Evolutionary conservation across 2,329 filamentous ascomycete species (phyloP), one percentile per base, ranked within the genome.

Genomic region (Zymoseptoria brevis): DNA sequence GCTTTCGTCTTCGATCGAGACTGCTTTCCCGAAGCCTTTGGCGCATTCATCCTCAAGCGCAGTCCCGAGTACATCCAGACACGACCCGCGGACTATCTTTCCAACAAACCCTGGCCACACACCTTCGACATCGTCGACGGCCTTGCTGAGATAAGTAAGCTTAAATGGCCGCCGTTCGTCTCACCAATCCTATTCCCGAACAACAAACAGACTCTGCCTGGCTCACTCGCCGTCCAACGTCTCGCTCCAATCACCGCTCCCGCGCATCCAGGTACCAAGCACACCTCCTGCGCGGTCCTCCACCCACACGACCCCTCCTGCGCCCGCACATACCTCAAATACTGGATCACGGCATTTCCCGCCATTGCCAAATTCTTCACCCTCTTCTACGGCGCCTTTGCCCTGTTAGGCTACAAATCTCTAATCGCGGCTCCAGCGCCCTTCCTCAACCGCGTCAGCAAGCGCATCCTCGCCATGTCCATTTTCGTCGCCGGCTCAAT

Each of bases 301-400:
- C 93, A 99, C 72, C 92, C 93, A 0, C 80, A 83, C 19, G 89
- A 96, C 68, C 92, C 93, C 1, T 96, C 89, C 19, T 99, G 93
- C 74, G 82, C 87, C 45, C 88, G 89, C 29, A 95, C 90, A 2
- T 95, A 92, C 72, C 77, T 96, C 52, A 89, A 89, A 61, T 95
- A 94, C 75, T 93, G 89, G 83, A 84, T 96, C 59, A 83, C 84
- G 57, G 87, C 90, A 1, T 94, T 96, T 73, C 91, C 92, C 0
- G 80, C 83, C 0, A 78, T 96, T 26, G 85, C 87, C 6, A 88
- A 89, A 60, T 83, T 94, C 77, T 87, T 94, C 75, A 82, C 91
- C 3, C 72, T 90, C 50, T 74, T 94, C 67, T 91, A 90, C 73
- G 83, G 85, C 3, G 81, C 86, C 26, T 79, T 94, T 65, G 81